Evolutionary conservation across 129 eudicot genomes (phyloP).

Genomic region (Scalesia atractyloides): DNA sequence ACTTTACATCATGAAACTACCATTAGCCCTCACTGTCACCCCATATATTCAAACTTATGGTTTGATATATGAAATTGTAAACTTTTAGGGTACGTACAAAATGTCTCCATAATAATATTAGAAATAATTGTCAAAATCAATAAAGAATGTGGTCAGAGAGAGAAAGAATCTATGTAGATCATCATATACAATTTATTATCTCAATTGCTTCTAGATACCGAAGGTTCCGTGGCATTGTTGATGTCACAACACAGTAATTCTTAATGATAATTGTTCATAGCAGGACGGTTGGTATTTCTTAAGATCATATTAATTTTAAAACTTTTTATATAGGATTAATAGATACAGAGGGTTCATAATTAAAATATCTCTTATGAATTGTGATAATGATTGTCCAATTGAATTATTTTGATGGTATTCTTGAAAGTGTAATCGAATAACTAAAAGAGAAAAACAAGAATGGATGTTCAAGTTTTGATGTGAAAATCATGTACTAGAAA

Average conservation of each 20-base stretch:
- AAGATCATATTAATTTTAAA: not conserved
- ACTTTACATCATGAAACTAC: slow-evolving; percentile 14
- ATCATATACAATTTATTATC: slow-evolving; percentile 14
- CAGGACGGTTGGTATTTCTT: not conserved
- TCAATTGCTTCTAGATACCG: slow-evolving; percentile 34
- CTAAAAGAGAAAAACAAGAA: too few relatives aligned
- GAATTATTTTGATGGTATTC: too few relatives aligned
- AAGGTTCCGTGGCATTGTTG: slow-evolving; percentile 21
- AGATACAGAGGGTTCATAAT: too few relatives aligned
- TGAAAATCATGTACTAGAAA: too few relatives aligned
- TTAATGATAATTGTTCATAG: not conserved
- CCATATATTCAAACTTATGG: slow-evolving; percentile 2
- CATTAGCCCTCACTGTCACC: slow-evolving; percentile 1
- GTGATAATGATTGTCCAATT: too few relatives aligned
- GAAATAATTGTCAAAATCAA: slow-evolving; percentile 24
- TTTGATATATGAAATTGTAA: slow-evolving; percentile 16
- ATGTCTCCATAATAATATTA: slow-evolving; percentile 7
- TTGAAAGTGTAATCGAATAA: too few relatives aligned
- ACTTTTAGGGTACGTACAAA: slow-evolving; percentile 17
- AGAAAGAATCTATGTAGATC: slow-evolving; percentile 32
- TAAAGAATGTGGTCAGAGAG: slow-evolving; percentile 20
- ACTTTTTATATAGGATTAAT: not conserved
- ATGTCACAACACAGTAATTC: slow-evolving; percentile 18
- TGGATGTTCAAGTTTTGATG: too few relatives aligned
- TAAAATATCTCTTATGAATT: too few relatives aligned